Percentiles rank a stretch among this genome's conserved stretches.
Conservation (phyloP, 805 yeast genomes). For the Ogataea siamensis region DNA sequence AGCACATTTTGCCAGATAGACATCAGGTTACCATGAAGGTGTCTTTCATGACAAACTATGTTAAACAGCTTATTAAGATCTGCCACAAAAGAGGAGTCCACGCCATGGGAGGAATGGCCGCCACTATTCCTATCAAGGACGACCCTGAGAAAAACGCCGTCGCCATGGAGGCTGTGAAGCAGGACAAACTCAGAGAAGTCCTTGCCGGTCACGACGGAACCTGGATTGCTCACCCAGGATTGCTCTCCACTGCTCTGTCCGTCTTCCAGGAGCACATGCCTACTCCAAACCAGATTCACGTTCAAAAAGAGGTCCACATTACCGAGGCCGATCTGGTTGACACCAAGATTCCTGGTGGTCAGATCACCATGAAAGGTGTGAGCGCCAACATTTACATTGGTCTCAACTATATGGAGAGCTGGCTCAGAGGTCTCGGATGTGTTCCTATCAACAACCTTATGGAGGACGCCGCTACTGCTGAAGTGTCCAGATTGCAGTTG, state of each 20-base stretch:
- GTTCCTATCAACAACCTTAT: slow-evolving; percentile 80
- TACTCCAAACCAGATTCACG: slow-evolving; percentile 71
- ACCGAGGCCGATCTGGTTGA: slow-evolving; percentile 59
- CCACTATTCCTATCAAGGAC: slow-evolving; percentile 76
- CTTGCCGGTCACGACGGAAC: slow-evolving; percentile 83
- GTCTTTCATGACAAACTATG: slow-evolving; percentile 79
- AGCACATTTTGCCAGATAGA: slow-evolving; percentile 73
- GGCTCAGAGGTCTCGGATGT: slow-evolving; percentile 83
- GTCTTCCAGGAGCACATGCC: slow-evolving; percentile 77
- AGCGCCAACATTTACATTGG: slow-evolving; percentile 73
- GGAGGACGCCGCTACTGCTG: slow-evolving; percentile 93
- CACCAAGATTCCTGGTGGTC: slow-evolving; percentile 60
- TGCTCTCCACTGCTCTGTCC: slow-evolving; percentile 68
- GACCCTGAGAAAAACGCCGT: slow-evolving; percentile 59
- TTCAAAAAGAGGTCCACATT: slow-evolving; percentile 43
- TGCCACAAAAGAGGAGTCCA: slow-evolving; percentile 80
- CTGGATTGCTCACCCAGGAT: slow-evolving; percentile 87
- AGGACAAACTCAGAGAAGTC: slow-evolving; percentile 76
- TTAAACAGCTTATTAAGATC: slow-evolving; percentile 65
- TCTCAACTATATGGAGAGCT: slow-evolving; percentile 77
- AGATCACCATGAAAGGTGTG: slow-evolving; percentile 69
- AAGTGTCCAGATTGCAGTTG: slow-evolving; percentile 77
- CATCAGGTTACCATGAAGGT: slow-evolving; percentile 77
- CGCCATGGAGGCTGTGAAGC: slow-evolving; percentile 71
- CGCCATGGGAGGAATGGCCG: slow-evolving; percentile 92